Conservation (phyloP, 495 filamentous ascomycete genomes). For the Penicillium maclennaniae region DNA sequence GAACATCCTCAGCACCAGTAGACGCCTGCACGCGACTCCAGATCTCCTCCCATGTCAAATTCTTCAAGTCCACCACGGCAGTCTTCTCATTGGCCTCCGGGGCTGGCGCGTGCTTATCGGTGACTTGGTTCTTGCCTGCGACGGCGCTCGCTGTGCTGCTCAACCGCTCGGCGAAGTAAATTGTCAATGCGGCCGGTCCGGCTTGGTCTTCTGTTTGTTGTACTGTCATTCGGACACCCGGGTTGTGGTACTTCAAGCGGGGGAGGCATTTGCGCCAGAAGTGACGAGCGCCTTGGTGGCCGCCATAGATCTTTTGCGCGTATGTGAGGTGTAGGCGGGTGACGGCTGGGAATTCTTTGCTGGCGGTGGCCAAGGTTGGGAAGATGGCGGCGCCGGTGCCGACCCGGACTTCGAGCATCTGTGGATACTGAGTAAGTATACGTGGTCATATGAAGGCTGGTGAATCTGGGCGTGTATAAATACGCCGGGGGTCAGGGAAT, state of each 20-base stretch:
- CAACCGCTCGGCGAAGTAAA: constrained; percentile 61
- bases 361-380: constrained; percentile 46
- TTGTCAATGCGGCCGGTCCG: constrained; percentile 62
- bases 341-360: constrained; percentile 56
- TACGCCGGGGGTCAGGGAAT: background rate
- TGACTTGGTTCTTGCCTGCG: constrained; percentile 19
- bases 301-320: constrained; percentile 51
- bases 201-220: constrained; percentile 56
- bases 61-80: constrained; percentile 33
- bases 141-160: constrained; percentile 30
- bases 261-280: constrained; percentile 85
- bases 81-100: constrained; percentile 32
- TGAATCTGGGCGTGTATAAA: background rate
- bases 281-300: constrained; percentile 78
- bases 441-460: background rate
- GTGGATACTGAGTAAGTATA: constrained; percentile 5
- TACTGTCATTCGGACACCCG: constrained; percentile 75
- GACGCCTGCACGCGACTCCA: constrained; percentile 60
- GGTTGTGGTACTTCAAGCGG: constrained; percentile 92
- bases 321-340: constrained; percentile 83
- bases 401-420: constrained; percentile 68
- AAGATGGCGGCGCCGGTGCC: constrained; percentile 82
- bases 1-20: constrained; percentile 62
- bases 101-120: constrained; percentile 36
- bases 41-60: constrained; percentile 53